These are phyloP conservation scores for Hippophae gyantsensis DNA, from an alignment of 306 rosid genomes.

Conservation along the genomic window DNA sequence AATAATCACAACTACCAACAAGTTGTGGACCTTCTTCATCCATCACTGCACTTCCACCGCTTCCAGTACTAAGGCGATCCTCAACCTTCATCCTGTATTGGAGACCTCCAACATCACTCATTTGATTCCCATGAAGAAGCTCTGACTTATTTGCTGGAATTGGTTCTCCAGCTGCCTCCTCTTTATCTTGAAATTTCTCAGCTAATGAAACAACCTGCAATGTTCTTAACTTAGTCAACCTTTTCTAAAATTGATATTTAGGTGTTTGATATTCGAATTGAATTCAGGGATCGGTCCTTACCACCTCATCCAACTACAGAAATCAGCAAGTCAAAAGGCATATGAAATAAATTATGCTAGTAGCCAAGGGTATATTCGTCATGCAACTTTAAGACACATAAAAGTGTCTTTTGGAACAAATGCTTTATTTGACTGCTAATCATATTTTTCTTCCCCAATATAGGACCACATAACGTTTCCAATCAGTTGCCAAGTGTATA, in stretches of 20 bases:
- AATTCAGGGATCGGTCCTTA: too few species aligned
- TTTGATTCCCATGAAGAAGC: conserved; percentile 24
- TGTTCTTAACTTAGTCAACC: not conserved
- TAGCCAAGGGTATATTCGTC: conserved; percentile 40
- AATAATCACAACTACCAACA: conserved; percentile 74
- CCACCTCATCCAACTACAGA: too few species aligned
- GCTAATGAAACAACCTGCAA: conserved; percentile 53
- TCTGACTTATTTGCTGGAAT: conserved; percentile 27
- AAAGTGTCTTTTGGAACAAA: conserved; percentile 44
- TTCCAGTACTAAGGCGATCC: conserved; percentile 73
- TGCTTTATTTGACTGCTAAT: conserved; percentile 22
- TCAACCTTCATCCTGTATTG: conserved; percentile 47
- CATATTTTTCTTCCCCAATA: too few species aligned
- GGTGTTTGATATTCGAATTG: too few species aligned
- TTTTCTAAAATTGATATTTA: not conserved
- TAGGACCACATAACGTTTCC: too few species aligned
- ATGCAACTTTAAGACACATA: conserved; percentile 23
- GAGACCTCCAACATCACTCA: conserved; percentile 9
- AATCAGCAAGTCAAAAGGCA: too few species aligned
- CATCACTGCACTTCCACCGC: conserved; percentile 74
- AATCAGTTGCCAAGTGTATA: too few species aligned
- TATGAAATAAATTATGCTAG: not conserved
- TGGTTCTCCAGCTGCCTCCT: conserved; percentile 31
- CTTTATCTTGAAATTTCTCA: conserved; percentile 63
- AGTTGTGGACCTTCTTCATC: conserved; percentile 64